A percentile compares a stretch with the other conserved stretches of the same genome.
phyloP scores from a whole-genome alignment of 805 yeast species.

The Ogataea trehalophila region DNA sequence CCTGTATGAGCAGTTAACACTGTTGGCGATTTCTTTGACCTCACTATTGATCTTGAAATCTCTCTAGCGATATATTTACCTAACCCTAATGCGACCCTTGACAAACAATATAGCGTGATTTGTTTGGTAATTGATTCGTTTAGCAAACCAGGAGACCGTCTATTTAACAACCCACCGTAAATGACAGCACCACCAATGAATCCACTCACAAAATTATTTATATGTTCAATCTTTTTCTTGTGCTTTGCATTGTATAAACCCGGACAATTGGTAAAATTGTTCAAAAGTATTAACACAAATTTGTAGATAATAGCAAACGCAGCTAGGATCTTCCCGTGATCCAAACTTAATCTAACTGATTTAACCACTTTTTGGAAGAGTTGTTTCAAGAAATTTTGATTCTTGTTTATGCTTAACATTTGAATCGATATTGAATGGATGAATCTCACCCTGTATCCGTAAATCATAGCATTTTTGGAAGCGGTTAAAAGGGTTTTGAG shows the following conservation, averaged over 20 bases:
- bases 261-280: not conserved
- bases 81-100: slow-evolving; percentile 59
- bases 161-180: slow-evolving; percentile 26
- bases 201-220: slow-evolving; percentile 26
- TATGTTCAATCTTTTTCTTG: not conserved
- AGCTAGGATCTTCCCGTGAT: slow-evolving; percentile 30
- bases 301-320: slow-evolving; percentile 28
- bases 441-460: slow-evolving; percentile 30
- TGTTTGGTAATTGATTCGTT: slow-evolving; percentile 53
- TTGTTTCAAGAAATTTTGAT: slow-evolving; percentile 8
- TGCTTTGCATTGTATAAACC: not conserved
- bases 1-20: not conserved
- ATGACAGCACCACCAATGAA: slow-evolving; percentile 27
- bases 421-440: slow-evolving; percentile 27
- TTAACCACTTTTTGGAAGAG: slow-evolving; percentile 13
- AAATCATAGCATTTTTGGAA: slow-evolving; percentile 27
- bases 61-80: slow-evolving; percentile 43
- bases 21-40: not conserved
- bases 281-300: slow-evolving; percentile 7
- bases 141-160: slow-evolving; percentile 3
- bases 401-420: slow-evolving; percentile 15
- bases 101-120: slow-evolving; percentile 67
- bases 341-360: slow-evolving; percentile 22
- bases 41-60: slow-evolving; percentile 11
- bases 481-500: slow-evolving; percentile 6